phyloP scores from a whole-genome alignment of 352 stramenopile genomes.

The Phytophthora uliginosa region DNA sequence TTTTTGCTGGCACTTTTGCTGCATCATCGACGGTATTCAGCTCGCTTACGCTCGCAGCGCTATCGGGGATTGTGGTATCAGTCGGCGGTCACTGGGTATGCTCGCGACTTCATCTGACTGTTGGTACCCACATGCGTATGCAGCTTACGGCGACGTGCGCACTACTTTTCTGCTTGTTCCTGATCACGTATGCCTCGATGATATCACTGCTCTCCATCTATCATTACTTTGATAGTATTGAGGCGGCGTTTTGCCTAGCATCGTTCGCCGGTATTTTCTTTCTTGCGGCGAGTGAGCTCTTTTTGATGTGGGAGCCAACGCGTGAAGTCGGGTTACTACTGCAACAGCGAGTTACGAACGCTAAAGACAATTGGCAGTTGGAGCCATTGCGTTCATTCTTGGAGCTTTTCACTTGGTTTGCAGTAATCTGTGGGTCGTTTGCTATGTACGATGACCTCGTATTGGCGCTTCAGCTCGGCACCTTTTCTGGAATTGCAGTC shows the following conservation, averaged over 20 bases:
- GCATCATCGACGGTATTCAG: slow-evolving; percentile 79
- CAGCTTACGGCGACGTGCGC: slow-evolving; percentile 81
- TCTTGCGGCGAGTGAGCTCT: slow-evolving; percentile 82
- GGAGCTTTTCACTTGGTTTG: slow-evolving; percentile 87
- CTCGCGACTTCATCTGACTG: slow-evolving; percentile 63
- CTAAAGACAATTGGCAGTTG: slow-evolving; percentile 77
- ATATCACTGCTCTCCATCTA: slow-evolving; percentile 85
- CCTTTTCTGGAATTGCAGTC: slow-evolving; percentile 86
- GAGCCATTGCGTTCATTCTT: slow-evolving; percentile 87
- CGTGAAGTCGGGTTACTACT: slow-evolving; percentile 78
- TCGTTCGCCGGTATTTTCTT: slow-evolving; percentile 86
- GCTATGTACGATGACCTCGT: slow-evolving; percentile 85
- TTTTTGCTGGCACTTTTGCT: slow-evolving; percentile 83
- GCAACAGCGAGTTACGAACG: slow-evolving; percentile 81
- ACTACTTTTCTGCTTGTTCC: slow-evolving; percentile 77
- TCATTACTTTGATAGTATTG: slow-evolving; percentile 87
- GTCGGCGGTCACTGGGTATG: slow-evolving; percentile 80
- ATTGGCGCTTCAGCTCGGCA: slow-evolving; percentile 84
- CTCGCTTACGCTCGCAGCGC: slow-evolving; percentile 74
- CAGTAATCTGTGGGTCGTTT: slow-evolving; percentile 83
- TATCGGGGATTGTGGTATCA: slow-evolving; percentile 83
- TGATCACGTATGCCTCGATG: slow-evolving; percentile 79
- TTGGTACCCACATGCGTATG: slow-evolving; percentile 60
- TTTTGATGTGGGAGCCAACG: slow-evolving; percentile 86
- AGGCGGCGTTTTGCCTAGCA: slow-evolving; percentile 85